Evolutionary conservation across 1,284 basidiomycete genomes (phyloP), one percentile per base, ranked within the genome.

Genomic region (Mycosarcoma maydis): DNA sequence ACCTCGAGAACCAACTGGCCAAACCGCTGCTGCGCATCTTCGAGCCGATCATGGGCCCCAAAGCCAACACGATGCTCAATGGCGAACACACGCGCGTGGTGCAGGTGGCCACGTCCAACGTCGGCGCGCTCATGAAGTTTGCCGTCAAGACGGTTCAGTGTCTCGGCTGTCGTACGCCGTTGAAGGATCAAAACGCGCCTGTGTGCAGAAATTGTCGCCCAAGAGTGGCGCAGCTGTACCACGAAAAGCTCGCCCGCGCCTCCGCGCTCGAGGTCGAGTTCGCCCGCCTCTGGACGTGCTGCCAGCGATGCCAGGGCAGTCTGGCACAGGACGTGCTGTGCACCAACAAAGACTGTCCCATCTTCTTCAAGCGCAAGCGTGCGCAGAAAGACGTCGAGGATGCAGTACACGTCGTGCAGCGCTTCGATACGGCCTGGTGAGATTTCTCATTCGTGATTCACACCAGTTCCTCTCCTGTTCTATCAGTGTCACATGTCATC

Each of bases 341-440:
- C 80, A 92, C 92, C 0, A 95, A 92, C 79, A 94, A 92, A 78
- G 95, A 98, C 83, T 98, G 95, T 74, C 95, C 95, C 0, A 98
- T 98, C 67, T 98, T 94, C 83, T 98, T 98, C 82, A 93, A 95
- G 88, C 85, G 95, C 14, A 78, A 78, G 48, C 62, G 76, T 14
- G 76, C 73, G 6, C 76, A 78, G 39, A 76, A 75, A 64, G 76
- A 78, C 42, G 73, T 69, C 14, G 76, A 78, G 45, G 76, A 78
- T 34, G 73, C 72, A 1, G 68, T 61, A 6, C 37, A 61, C 3
- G 73, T 75, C 8, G 52, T 78, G 22, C 68, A 78, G 48, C 64
- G 76, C 5, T 78, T 78, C 41, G 74, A 78, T 53, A 65, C 59
- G 1, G 44, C 58, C 0, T 75, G 72, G 73, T 77, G 57, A 51